A percentile compares a stretch with the other conserved stretches of the same genome.
These are phyloP conservation scores for Entomortierella beljakovae DNA, from an alignment of 192 early-diverging fungal species.

Conservation along the genomic window DNA sequence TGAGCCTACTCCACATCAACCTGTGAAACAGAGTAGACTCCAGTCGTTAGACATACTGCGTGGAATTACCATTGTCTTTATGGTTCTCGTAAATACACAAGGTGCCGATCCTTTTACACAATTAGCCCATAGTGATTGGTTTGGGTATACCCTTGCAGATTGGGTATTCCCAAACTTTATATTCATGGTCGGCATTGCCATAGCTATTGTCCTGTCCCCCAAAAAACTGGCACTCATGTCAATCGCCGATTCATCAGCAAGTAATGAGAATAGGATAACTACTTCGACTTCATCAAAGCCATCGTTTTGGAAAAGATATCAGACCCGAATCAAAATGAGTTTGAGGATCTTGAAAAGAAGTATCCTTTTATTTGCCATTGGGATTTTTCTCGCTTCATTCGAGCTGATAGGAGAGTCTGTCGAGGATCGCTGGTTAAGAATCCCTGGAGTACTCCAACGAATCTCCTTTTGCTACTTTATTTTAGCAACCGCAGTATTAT, in stretches of 20 bases:
- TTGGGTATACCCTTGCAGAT: conserved; percentile 60
- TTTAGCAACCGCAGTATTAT: conserved; percentile 26
- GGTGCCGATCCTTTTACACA: conserved; percentile 42
- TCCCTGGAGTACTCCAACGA: conserved; percentile 61
- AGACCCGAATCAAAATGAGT: background rate
- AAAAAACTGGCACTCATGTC: conserved; percentile 4
- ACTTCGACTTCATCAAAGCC: background rate
- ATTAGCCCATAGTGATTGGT: conserved; percentile 57
- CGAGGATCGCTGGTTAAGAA: conserved; percentile 10
- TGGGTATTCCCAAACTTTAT: conserved; percentile 68
- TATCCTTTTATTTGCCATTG: conserved; percentile 45
- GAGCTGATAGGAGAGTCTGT: conserved; percentile 14
- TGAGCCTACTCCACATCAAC: background rate
- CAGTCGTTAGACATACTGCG: conserved; percentile 59
- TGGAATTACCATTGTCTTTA: conserved; percentile 58
- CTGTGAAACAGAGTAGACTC: conserved; percentile 19
- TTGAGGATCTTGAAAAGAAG: conserved; percentile 42
- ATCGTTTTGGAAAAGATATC: conserved; percentile 4
- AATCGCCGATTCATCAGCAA: background rate
- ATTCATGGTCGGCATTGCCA: conserved; percentile 62
- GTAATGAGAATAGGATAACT: background rate
- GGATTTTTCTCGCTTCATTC: conserved; percentile 38
- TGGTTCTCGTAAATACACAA: conserved; percentile 67
- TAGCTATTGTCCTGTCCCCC: conserved; percentile 36
- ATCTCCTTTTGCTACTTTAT: conserved; percentile 58